Conservation (phyloP, 1,284 basidiomycete genomes). For the Heterobasidion irregulare region DNA sequence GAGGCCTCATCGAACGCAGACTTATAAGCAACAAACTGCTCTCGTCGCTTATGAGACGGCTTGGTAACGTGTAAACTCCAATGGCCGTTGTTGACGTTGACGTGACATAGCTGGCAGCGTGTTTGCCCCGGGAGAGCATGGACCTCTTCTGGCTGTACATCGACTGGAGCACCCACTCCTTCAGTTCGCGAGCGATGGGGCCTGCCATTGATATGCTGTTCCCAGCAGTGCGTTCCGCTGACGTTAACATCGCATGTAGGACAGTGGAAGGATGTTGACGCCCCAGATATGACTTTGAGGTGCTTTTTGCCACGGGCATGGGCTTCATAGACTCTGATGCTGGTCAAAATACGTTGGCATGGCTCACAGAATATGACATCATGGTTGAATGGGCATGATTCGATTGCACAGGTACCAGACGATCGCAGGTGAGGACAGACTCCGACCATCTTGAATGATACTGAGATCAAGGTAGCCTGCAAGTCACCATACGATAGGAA, state of each 20-base stretch:
- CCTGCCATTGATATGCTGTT: constrained; percentile 18
- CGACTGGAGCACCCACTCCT: constrained; percentile 10
- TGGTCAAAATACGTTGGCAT: constrained; percentile 26
- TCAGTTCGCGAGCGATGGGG: constrained; percentile 18
- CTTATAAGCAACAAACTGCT: constrained; percentile 26
- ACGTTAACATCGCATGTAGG: constrained; percentile 23
- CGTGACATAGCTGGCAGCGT: constrained; percentile 32
- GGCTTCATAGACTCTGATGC: constrained; percentile 12
- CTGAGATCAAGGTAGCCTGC: too few relatives aligned
- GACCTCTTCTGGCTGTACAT: constrained; percentile 23
- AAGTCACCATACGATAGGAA: too few relatives aligned
- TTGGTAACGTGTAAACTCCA: not conserved
- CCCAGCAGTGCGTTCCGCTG: constrained; percentile 18
- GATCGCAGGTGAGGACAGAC: constrained; percentile 26
- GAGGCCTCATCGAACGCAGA: constrained; percentile 32
- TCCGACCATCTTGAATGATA: too few relatives aligned
- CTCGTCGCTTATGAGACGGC: constrained; percentile 24
- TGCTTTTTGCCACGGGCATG: constrained; percentile 20
- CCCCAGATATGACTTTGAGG: constrained; percentile 6
- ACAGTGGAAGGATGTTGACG: constrained; percentile 16
- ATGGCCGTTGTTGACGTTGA: constrained; percentile 15
- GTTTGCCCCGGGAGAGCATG: constrained; percentile 17
- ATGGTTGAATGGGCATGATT: constrained; percentile 25
- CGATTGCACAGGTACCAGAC: constrained; percentile 24
- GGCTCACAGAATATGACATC: constrained; percentile 27